Evolutionary conservation across 228 moss, liverwort and hornwort genomes (phyloP), one percentile per base, ranked within the genome.

Genomic region (Sphagnum magellanicum): DNA sequence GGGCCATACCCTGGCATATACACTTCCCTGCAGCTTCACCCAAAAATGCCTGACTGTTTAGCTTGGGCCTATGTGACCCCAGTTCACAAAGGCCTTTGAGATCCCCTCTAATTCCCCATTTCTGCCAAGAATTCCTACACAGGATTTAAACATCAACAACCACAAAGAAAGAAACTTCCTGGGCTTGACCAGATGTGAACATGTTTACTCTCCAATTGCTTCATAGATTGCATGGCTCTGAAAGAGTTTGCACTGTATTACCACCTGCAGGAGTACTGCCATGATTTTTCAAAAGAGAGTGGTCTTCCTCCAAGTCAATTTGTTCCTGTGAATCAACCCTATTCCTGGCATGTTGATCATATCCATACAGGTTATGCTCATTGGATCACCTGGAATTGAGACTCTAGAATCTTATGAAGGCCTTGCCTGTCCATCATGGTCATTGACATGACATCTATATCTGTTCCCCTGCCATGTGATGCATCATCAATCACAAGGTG

Each of bases 11-110:
- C 85, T 4, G 70, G 66, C 75, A 78, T 81, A 64, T 81, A 79
- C 49, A 67, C 74, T 75, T 72, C 65, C 75, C 91, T 80, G 50
- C 86, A 86, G 70, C 88, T 82, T 50, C 89, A 81, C 47, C 75
- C 78, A 63, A 67, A 75, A 64, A 67, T 74, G 55, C 78, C 77
- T 47, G 74, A 15, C 60, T 64, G 59, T 9, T 73, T 66, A 46
- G 73, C 60, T 52, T 78, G 78, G n/a, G 71, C 79, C 67, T 69
- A 70, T 32, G 73, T 70, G 70, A 84, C 66, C 60, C 77, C 76
- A 67, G 63, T 79, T 77, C 79, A 80, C 46, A 83, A 69, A 68
- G 71, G 79, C 66, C 88, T 81, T 67, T 73, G 85, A 61, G 77
- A 73, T 77, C 76, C 81, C 64, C 76, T 80, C 60, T 77, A 79